These are phyloP conservation scores for Terana coerulea DNA, from an alignment of 768 basidiomycete species.

Conservation along the genomic window DNA sequence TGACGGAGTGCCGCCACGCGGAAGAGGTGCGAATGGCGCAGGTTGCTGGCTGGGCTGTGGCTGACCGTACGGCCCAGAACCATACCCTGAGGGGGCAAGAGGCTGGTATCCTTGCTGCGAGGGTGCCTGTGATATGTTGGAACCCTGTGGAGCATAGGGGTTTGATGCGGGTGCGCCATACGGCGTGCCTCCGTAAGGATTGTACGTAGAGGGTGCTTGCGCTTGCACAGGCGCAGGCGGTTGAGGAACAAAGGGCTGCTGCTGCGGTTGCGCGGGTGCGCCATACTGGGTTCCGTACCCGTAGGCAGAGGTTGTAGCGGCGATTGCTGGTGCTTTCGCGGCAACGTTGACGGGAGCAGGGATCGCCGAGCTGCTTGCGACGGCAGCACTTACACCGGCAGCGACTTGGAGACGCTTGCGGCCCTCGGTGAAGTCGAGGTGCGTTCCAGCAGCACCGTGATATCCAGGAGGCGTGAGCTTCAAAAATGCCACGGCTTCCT, in stretches of 20 bases:
- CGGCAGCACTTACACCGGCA: conserved; percentile 26
- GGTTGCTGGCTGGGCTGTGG: conserved; percentile 9
- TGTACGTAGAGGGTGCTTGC: conserved; percentile 13
- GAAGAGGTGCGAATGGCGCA: conserved; percentile 32
- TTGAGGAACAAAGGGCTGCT: conserved; percentile 15
- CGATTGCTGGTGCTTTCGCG: conserved; percentile 14
- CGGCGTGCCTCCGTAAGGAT: conserved; percentile 16
- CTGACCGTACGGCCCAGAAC: conserved; percentile 8
- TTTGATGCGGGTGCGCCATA: conserved; percentile 34
- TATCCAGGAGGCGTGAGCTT: conserved; percentile 78
- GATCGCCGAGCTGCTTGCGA: conserved; percentile 24
- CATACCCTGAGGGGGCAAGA: conserved; percentile 11
- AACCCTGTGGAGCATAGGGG: conserved; percentile 13
- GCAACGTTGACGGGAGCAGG: conserved; percentile 15
- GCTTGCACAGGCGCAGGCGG: conserved; percentile 14
- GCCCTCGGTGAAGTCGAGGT: conserved; percentile 37
- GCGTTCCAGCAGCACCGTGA: conserved; percentile 48
- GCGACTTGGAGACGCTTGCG: conserved; percentile 44
- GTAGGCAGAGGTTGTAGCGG: conserved; percentile 18
- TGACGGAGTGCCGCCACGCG: conserved; percentile 36
- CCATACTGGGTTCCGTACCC: conserved; percentile 19
- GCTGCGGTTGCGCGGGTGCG: conserved; percentile 19
- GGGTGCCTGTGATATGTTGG: conserved; percentile 4
- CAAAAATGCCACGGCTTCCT: conserved; percentile 77
- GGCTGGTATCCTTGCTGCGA: conserved; percentile 7